Base-by-base conservation (phyloP, 176 grass and related monocot genomes). In the Cocos nucifera region DNA sequence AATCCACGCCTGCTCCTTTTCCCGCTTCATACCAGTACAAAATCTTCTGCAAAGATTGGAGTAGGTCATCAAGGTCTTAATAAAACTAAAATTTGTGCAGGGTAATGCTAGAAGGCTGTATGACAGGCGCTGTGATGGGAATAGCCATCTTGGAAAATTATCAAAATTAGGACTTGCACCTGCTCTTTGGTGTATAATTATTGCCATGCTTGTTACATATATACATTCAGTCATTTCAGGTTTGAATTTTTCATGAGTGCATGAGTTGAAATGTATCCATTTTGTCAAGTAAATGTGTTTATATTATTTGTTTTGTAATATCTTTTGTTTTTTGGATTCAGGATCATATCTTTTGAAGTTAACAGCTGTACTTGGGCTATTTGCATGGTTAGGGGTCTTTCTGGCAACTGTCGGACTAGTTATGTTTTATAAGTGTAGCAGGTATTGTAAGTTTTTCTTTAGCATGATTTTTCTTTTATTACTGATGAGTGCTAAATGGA, bases 381-480 rank as follows among this genome's bases (percentile, higher is more conserved):
- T 85, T 59, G 94, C 84, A 29, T 98, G 94, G 94, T 93, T 67
- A 12, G 94, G 94, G 53, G 85, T 98, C 73, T 83, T 93, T 70
- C 57, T 93, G 54, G 85, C 94, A 69, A 81, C 76, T 76, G 78
- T 71, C 63, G 94, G 94, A 27, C 72, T 93, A 74, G 59, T 83
- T 55, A 83, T 98, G 88, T 93, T 98, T 78, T 93, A 98, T 75
- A 93, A 79, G 68, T 98, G 94, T 86, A 98, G 85, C 88, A 98
- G 94, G 94, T 98, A 89, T 8, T 44, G 10, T 44, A 44, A 44
- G 35, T 49, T 67, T n/a, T 57, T 32, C 50, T 27, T 6, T 27
- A 54, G 19, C 5, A 24, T 2, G 19, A 17, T 30, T 12, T 20
- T 21, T 23, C 17, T 2, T 27, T 50, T 61, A 20, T 60, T 18